Evolutionary conservation across 805 yeast species (phyloP), one percentile per base, ranked within the genome.

Genomic region (Candida maesae): DNA sequence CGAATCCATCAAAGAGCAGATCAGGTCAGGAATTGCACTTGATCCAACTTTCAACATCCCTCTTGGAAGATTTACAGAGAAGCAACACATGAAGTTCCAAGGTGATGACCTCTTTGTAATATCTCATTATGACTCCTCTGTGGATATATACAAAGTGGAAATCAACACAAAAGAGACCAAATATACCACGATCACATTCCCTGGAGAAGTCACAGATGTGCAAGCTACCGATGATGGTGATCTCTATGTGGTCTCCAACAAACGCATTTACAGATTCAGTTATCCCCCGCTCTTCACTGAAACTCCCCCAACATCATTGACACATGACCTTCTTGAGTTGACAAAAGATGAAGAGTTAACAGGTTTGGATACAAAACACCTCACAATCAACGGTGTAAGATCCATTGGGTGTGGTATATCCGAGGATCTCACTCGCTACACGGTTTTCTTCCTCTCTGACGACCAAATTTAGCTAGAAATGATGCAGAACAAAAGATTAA

Each of bases 381-480:
- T 70, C 21, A 51, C 67, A 0, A 41, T 65, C 8, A 64, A 60
- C 35, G 43, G 53, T 6, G 30, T 42, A 2, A 51, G 59, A 33
- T 44, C 55, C 1, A 52, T 60, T 35, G 71, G 69, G 5, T 66
- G 69, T 44, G 47, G 70, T 10, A 47, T 71, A n/a, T 70, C 69
- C 25, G 42, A 52, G 6, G 63, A 68, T 36, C 59, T 58, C 33
- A 60, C 59, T 38, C 60, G 29, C 14, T 52, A 43, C 34, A 19
- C 23, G 2, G 35, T 45, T 6, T 46, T 46, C 35, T 44, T 28
- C 19, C 28, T 44, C 6, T 31, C 29, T 26, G 44, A 39, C 26
- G 46, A 38, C 16, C 24, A 16, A 15, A 7, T 29, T 29, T 29
- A 16, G n/a, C 24, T 21, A 21, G n/a, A n/a, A n/a, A n/a, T n/a